Base-by-base conservation (phyloP, 768 basidiomycete species). In the Boletus pseudo-olivaceus region DNA sequence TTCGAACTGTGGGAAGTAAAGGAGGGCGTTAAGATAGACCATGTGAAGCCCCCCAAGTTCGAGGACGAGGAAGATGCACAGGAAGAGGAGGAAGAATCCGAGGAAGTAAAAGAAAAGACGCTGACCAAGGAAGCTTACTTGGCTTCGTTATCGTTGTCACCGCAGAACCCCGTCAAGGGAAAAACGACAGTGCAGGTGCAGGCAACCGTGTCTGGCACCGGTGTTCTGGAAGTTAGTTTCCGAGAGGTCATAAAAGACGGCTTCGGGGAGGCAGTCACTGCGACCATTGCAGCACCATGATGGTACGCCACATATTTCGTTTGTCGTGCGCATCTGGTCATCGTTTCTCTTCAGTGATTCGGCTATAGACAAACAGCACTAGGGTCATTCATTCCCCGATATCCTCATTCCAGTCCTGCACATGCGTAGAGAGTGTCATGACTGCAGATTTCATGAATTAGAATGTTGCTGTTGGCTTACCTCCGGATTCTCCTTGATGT, bases 1-100 rank as follows among this genome's bases (percentile, higher is more conserved):
- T 78, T 86, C 49, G 90, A 93, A 68, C 72, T 92, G 27, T 90
- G 88, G 87, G 89, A 93, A 66, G 83, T 84, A 17, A 78, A 78
- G 49, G 89, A 90, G 62, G 78, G 78, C 2, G 75, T 90, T 56
- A 79, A 81, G 53, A 66, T 85, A 19, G 87, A 88, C 60, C 83
- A 80, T 62, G 72, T 81, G 23, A 75, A 73, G 47, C 75, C 75
- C 4, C 73, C 76, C 5, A 78, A 78, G 57, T 57, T 71, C 8
- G 79, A 80, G 23, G 65, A 72, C 15, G 74, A 76, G 10, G 79
- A 78, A 3, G 76, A 75, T 4, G 79, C 77, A 8, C 76, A 75
- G 7, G 78, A 79, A 0, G 82, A 80, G 1, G 75, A 72, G 0
- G 79, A 78, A 0, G 86, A 85, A 44, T 80, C 82, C 39, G 78